Evolutionary conservation across 108 stramenopile genomes (phyloP).

Genomic region (Nitzschia palea): DNA sequence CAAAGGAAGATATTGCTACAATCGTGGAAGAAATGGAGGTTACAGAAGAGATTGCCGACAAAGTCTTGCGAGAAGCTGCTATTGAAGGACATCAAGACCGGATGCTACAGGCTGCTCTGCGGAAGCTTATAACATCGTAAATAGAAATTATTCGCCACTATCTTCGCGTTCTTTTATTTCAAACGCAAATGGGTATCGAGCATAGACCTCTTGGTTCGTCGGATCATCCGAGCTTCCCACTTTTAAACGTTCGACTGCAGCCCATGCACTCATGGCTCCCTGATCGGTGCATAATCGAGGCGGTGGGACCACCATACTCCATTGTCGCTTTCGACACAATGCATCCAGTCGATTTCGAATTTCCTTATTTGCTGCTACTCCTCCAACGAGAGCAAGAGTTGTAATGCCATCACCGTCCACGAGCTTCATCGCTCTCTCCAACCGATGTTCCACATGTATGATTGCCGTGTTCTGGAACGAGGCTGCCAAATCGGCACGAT

Average conservation of each 20-base stretch:
- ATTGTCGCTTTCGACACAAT: slow-evolving; percentile 54
- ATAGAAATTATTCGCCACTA: background rate
- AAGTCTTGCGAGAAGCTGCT: slow-evolving; percentile 51
- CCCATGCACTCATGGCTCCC: slow-evolving; percentile 96
- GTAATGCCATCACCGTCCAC: slow-evolving; percentile 57
- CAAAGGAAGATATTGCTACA: slow-evolving; percentile 67
- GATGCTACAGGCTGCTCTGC: slow-evolving; percentile 59
- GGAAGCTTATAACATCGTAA: slow-evolving; percentile 57
- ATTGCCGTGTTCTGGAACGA: slow-evolving; percentile 95
- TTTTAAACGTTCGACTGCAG: slow-evolving; percentile 86
- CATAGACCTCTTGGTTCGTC: slow-evolving; percentile 73
- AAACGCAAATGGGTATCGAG: slow-evolving; percentile 79
- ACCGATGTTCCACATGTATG: slow-evolving; percentile 87
- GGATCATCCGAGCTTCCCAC: slow-evolving; percentile 83
- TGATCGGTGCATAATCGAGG: slow-evolving; percentile 96
- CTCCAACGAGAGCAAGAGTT: slow-evolving; percentile 94
- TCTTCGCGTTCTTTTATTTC: slow-evolving; percentile 2
- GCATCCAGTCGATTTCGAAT: slow-evolving; percentile 71
- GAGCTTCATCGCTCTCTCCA: slow-evolving; percentile 73
- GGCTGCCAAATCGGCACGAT: slow-evolving; percentile 88
- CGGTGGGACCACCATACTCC: slow-evolving; percentile 90
- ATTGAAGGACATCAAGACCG: slow-evolving; percentile 36
- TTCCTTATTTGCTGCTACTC: slow-evolving; percentile 95
- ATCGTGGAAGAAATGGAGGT: slow-evolving; percentile 75
- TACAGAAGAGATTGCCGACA: slow-evolving; percentile 62